phyloP scores from a whole-genome alignment of 495 filamentous ascomycete genomes.

The Aspergillus baeticus region DNA sequence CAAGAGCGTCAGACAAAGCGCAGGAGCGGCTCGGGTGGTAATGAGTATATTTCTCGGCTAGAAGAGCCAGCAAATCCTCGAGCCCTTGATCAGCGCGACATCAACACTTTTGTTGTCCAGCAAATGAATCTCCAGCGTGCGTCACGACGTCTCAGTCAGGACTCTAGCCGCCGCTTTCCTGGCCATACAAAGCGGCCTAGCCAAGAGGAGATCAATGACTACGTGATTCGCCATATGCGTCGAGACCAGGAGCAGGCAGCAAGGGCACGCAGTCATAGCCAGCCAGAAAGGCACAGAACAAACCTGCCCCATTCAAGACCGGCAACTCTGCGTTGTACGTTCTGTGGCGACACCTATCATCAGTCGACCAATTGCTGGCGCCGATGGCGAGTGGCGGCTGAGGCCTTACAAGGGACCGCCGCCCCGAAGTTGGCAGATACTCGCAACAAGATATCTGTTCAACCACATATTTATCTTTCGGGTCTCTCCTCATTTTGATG shows the following conservation, averaged over 20 bases:
- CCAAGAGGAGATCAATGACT: slow-evolving; percentile 35
- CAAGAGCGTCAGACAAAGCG: neutral
- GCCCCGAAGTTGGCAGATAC: slow-evolving; percentile 25
- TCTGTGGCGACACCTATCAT: slow-evolving; percentile 24
- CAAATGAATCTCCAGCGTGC: slow-evolving; percentile 20
- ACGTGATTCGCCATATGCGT: slow-evolving; percentile 31
- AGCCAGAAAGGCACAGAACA: slow-evolving; percentile 18
- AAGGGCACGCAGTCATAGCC: slow-evolving; percentile 22
- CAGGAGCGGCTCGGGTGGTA: neutral
- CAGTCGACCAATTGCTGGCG: slow-evolving; percentile 25
- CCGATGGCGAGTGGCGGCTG: slow-evolving; percentile 25
- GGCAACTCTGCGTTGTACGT: slow-evolving; percentile 16
- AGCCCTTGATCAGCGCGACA: slow-evolving; percentile 22
- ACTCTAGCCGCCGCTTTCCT: slow-evolving; percentile 3
- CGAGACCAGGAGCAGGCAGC: slow-evolving; percentile 24
- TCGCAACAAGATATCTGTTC: slow-evolving; percentile 19
- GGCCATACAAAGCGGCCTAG: slow-evolving; percentile 27
- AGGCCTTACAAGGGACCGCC: slow-evolving; percentile 24
- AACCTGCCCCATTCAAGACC: slow-evolving; percentile 6
- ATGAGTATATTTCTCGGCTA: neutral
- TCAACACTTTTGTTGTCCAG: slow-evolving; percentile 29
- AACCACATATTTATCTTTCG: slow-evolving; percentile 27
- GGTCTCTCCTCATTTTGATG: slow-evolving; percentile 20
- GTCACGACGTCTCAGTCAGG: slow-evolving; percentile 5
- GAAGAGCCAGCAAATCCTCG: neutral